Base-by-base conservation (phyloP, 345 rosid genomes). In the Turnera subulata region DNA sequence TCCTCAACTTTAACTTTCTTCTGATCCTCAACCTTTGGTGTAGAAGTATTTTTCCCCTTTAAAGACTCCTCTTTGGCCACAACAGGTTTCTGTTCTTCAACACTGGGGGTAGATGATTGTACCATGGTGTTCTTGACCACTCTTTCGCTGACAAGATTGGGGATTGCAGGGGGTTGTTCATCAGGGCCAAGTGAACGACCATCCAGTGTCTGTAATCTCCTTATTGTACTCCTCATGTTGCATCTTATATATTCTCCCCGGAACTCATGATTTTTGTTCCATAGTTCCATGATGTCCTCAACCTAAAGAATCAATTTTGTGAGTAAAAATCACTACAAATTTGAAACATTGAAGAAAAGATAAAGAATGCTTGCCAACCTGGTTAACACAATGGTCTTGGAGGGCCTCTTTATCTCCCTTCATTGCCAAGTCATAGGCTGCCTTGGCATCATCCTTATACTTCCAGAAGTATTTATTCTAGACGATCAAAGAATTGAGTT, bases 181-280 rank as follows among this genome's bases (percentile, higher is more conserved):
- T 83, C 79, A 46, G 84, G 92, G 59, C 97, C 97, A 43, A 83
- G 84, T 49, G 92, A 72, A 49, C 97, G 91, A 40, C 97, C 97
- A 64, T 89, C 97, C 37, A 73, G 57, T 19, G 93, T 91, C 73
- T 76, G 80, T 55, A 91, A 56, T 76, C 96, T 87, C 80, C 82
- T 76, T 6, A 75, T 32, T 24, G 91, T 91, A 62, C 85, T 80
- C 59, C 76, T 80, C 5, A 69, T 40, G 60, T 85, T 91, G 80
- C 77, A 69, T 38, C 71, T 84, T 61, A 73, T 46, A 59, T 91
- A 91, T 45, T 85, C 79, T 44, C 57, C 75, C 46, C 96, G 84
- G 66, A 85, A 91, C 65, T 82, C 91, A 16, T 69, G 84, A 25
- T 75, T 62, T 43, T 58, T 71, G 64, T 82, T 83, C 96, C 91